phyloP scores from a whole-genome alignment of 148 eudicot genomes.

The Vaccinium macrocarpon region DNA sequence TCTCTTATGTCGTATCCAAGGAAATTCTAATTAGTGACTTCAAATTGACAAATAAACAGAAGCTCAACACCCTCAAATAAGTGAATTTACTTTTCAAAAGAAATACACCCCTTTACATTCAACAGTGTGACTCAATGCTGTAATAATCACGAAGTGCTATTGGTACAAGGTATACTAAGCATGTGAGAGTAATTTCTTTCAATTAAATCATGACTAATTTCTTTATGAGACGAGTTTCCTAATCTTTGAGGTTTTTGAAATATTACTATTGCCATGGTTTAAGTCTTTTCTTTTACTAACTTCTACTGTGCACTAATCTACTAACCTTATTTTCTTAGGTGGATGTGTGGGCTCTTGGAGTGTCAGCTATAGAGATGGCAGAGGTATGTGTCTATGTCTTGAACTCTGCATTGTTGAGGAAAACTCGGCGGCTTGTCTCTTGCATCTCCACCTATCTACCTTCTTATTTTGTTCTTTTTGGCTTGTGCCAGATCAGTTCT shows the following conservation, averaged over 20 bases:
- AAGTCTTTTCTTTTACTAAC: background rate
- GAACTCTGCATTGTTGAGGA: constrained; percentile 1
- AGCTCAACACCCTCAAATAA: background rate
- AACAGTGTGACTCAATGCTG: background rate
- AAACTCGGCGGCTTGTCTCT: constrained; percentile 5
- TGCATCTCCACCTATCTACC: background rate
- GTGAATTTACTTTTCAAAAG: background rate
- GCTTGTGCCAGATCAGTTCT: background rate
- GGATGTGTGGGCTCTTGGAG: constrained; percentile 99
- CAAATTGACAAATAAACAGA: background rate
- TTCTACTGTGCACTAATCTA: background rate
- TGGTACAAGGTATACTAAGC: background rate
- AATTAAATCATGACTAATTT: background rate
- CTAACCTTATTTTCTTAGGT: constrained; percentile 46
- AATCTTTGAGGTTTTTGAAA: background rate
- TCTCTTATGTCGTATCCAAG: background rate
- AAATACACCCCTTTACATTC: background rate
- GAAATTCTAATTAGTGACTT: background rate
- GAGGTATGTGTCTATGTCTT: constrained; percentile 49
- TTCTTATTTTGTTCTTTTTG: background rate
- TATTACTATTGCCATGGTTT: background rate
- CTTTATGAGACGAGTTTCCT: background rate
- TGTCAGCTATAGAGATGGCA: constrained; percentile 99
- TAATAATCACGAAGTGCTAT: background rate
- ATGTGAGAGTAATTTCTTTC: background rate